Conservation (phyloP, 768 basidiomycete species). For the Lyophyllum atratum region DNA sequence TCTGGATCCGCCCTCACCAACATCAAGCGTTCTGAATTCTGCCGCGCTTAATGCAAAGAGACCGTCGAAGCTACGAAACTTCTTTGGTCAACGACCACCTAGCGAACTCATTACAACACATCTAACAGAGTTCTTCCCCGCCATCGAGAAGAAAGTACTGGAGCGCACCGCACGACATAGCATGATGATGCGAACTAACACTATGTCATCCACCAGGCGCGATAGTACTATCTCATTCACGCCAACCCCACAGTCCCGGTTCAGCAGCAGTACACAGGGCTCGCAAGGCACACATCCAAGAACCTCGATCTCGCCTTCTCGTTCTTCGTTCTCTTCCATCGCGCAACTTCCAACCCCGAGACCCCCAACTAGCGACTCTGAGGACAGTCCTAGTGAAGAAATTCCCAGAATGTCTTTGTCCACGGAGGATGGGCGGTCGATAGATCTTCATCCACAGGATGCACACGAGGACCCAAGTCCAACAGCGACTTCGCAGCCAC, state of each 20-base stretch:
- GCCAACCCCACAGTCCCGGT: conserved; percentile 51
- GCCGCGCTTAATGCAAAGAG: conserved; percentile 44
- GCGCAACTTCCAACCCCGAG: conserved; percentile 44
- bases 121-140: conserved; percentile 93
- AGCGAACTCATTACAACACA: conserved; percentile 97
- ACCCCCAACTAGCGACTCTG: conserved; percentile 21
- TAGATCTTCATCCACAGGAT: conserved; percentile 61
- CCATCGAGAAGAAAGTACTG: conserved; percentile 87
- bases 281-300: conserved; percentile 51
- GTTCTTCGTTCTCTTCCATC: conserved; percentile 51
- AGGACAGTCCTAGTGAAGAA: conserved; percentile 37
- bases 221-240: conserved; percentile 56
- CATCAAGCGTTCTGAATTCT: conserved; percentile 34
- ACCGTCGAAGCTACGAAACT: conserved; percentile 84
- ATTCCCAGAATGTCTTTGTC: conserved; percentile 76
- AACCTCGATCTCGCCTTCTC: conserved; percentile 43
- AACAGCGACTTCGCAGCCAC: conserved; percentile 39
- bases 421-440: conserved; percentile 67
- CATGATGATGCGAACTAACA: conserved; percentile 66
- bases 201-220: conserved; percentile 34
- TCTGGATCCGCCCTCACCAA: conserved; percentile 60
- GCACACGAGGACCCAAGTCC: conserved; percentile 20
- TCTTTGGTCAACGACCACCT: conserved; percentile 97
- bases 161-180: conserved; percentile 88
- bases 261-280: conserved; percentile 64